Conservation (phyloP, 257 asterid genomes). For the Euphrasia confusa region DNA sequence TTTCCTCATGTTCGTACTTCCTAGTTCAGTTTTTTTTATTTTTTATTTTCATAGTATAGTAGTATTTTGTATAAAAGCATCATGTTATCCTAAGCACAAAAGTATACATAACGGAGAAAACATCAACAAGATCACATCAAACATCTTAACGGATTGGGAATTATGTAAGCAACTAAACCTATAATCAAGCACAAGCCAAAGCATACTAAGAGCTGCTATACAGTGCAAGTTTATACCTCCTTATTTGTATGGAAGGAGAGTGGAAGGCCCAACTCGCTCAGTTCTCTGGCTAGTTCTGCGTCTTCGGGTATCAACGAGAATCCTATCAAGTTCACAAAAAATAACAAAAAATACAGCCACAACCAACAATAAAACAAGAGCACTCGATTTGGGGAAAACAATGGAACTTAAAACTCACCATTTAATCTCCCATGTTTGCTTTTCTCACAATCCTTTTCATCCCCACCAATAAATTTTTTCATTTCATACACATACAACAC, state of each 20-base stretch:
- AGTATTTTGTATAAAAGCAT: too few relatives aligned
- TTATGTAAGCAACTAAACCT: neutral
- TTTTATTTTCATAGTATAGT: too few relatives aligned
- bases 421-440: conserved; percentile 4
- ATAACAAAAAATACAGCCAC: conserved; percentile 5
- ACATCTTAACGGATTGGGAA: too few relatives aligned
- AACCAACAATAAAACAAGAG: neutral
- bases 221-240: conserved; percentile 40
- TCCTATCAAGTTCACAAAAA: conserved; percentile 30
- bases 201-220: neutral
- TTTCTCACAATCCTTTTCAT: conserved; percentile 25
- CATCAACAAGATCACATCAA: too few relatives aligned
- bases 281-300: conserved; percentile 41
- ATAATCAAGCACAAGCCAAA: neutral
- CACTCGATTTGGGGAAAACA: too few relatives aligned
- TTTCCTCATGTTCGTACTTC: too few relatives aligned
- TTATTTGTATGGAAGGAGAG: conserved; percentile 68
- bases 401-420: conserved; percentile 31
- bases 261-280: conserved; percentile 85
- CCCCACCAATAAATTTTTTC: conserved; percentile 36
- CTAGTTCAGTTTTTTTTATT: too few relatives aligned
- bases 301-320: conserved; percentile 41
- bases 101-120: too few relatives aligned
- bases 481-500: conserved; percentile 23
- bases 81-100: too few relatives aligned